Evolutionary conservation across 75 land plant species (phyloP).

Genomic region (Gnetum montanum): DNA sequence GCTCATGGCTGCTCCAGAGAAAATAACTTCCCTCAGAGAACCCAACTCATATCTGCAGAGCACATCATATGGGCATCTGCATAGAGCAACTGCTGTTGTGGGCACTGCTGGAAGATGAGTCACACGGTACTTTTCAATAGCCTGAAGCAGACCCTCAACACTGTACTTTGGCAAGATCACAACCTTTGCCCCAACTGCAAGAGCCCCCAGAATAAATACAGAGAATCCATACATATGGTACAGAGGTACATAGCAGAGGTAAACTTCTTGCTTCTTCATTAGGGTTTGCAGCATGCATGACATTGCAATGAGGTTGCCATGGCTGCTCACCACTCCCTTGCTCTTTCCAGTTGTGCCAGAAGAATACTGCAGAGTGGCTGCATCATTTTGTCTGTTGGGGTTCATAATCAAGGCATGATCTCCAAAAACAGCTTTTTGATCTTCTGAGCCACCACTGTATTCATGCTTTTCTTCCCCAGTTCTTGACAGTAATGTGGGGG

Average conservation of each 20-base stretch:
- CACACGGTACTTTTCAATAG: slow-evolving; percentile 24
- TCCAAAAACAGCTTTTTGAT: background rate
- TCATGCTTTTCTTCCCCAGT: background rate
- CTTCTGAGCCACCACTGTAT: background rate
- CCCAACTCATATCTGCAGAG: slow-evolving; percentile 19
- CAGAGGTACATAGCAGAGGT: slow-evolving; percentile 22
- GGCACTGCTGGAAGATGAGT: slow-evolving; percentile 43
- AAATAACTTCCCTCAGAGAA: slow-evolving; percentile 16
- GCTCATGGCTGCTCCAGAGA: slow-evolving; percentile 41
- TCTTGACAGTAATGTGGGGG: slow-evolving; percentile 1
- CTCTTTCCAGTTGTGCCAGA: slow-evolving; percentile 69
- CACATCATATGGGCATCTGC: slow-evolving; percentile 9
- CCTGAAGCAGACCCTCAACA: slow-evolving; percentile 17
- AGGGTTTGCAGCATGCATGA: slow-evolving; percentile 7
- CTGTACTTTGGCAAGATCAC: slow-evolving; percentile 23
- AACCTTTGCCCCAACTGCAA: slow-evolving; percentile 16
- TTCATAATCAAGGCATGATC: no score
- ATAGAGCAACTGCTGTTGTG: slow-evolving; percentile 19
- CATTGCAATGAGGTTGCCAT: slow-evolving; percentile 50
- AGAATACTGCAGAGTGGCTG: slow-evolving; percentile 47
- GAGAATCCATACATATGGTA: slow-evolving; percentile 36
- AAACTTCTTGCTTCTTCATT: slow-evolving; percentile 3
- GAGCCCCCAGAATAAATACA: slow-evolving; percentile 14
- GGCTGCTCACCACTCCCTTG: slow-evolving; percentile 56
- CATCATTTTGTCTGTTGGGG: slow-evolving; percentile 22